Base-by-base conservation (phyloP, 768 basidiomycete species). In the Trametes punicea region DNA sequence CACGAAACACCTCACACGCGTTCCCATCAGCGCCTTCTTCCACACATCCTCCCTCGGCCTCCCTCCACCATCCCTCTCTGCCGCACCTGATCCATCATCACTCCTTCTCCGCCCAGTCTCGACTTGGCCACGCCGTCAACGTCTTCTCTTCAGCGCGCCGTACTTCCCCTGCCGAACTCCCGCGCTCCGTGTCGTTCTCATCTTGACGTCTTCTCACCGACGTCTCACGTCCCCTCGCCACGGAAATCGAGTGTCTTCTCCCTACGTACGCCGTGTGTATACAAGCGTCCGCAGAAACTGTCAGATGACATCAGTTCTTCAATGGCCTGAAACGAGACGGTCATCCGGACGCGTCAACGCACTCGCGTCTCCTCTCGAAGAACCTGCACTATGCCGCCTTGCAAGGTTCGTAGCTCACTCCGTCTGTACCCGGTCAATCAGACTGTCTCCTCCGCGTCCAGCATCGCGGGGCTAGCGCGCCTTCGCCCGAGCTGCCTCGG, bases 401-500 rank as follows among this genome's bases (percentile, higher is more conserved):
- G 13, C 31, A 13, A 7, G 7, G 7, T 7, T 7, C 31, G 7
- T 31, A 13, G 31, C 31, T 31, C 31, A 13, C 31, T 31, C 31
- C 31, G 31, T 31, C 31, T 31, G 31, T 31, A 13, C 31, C 31
- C 31, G 31, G 31, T 13, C 31, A 7, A 31, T 31, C 31, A 31
- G 8, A 31, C 31, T 31, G 31, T 8, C 31, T 8, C 13, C 31
- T 31, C 8, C 13, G 31, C 31, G 13, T 31, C 31, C 31, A 8
- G 31, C 46, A 26, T 33, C 31, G 46, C 46, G 46, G 46, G 46
- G 46, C 30, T 47, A 47, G 18, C 46, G 46, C 46, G 46, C 30
- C 6, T n/a, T n/a, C n/a, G n/a, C n/a, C n/a, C n/a, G n/a, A n/a
- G n/a, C n/a, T n/a, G n/a, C 46, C 46, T 47, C 46, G 46, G 46